Percentiles rank a stretch among this genome's conserved stretches.
Evolutionary conservation across 1,284 basidiomycete species (phyloP).

Genomic region (Sutorius eximius): DNA sequence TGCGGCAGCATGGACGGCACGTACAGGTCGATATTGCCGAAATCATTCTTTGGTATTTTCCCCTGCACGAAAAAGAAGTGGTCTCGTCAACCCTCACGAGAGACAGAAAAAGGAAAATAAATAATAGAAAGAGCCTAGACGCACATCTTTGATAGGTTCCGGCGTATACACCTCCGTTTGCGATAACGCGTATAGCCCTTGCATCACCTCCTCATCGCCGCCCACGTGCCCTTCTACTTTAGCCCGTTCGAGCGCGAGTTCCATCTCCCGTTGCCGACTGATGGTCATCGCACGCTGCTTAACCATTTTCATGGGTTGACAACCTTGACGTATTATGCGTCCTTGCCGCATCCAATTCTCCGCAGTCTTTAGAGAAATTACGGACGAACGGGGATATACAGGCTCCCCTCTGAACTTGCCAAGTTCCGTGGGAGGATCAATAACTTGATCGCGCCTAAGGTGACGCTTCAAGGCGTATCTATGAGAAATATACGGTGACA

Average conservation of each 20-base stretch:
- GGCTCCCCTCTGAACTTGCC: constrained; percentile 92
- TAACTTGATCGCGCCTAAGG: constrained; percentile 85
- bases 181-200: constrained; percentile 82
- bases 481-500: background rate
- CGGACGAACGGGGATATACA: constrained; percentile 86
- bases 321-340: constrained; percentile 68
- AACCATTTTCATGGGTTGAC: constrained; percentile 88
- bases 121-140: constrained; percentile 40
- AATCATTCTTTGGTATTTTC: constrained; percentile 90
- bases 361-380: constrained; percentile 82
- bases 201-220: constrained; percentile 65
- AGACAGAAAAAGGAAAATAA: background rate
- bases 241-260: constrained; percentile 58
- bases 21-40: constrained; percentile 97
- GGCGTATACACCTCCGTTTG: constrained; percentile 87
- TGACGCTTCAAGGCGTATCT: constrained; percentile 91
- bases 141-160: constrained; percentile 79
- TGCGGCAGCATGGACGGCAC: constrained; percentile 92
- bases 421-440: constrained; percentile 82
- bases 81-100: constrained; percentile 11
- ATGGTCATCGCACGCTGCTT: constrained; percentile 88
- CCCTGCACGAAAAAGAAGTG: constrained; percentile 54
- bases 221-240: constrained; percentile 37
- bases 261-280: constrained; percentile 79
- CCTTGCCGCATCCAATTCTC: constrained; percentile 97